phyloP scores from a whole-genome alignment of 2,329 filamentous ascomycete genomes.

The Fusarium irregulare region DNA sequence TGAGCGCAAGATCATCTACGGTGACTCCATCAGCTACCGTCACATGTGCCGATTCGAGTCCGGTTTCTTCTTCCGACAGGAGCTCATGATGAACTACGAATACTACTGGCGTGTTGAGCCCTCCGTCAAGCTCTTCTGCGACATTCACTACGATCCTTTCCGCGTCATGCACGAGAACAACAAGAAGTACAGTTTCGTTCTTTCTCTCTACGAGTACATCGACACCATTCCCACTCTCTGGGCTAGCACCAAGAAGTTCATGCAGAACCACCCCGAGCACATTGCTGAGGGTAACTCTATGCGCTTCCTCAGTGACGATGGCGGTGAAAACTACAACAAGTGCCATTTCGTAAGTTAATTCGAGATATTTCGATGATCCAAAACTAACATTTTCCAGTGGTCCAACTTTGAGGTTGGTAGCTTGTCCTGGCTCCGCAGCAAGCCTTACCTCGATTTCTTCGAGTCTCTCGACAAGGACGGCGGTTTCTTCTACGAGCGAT shows the following conservation, averaged over 20 bases:
- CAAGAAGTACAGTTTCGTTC: slow-evolving; percentile 98
- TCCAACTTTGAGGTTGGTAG: slow-evolving; percentile 99
- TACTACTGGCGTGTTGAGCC: slow-evolving; percentile 99
- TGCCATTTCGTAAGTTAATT: slow-evolving; percentile 85
- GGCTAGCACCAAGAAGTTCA: slow-evolving; percentile 96
- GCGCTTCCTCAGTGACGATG: slow-evolving; percentile 91
- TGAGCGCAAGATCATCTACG: slow-evolving; percentile 96
- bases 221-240: slow-evolving; percentile 97
- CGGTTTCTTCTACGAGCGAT: slow-evolving; percentile 98
- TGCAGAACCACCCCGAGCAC: slow-evolving; percentile 88
- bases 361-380: neutral
- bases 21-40: slow-evolving; percentile 94
- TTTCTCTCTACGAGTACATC: slow-evolving; percentile 95
- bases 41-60: slow-evolving; percentile 99
- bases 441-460: slow-evolving; percentile 92
- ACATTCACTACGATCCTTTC: slow-evolving; percentile 96
- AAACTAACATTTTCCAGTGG: slow-evolving; percentile 71
- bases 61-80: slow-evolving; percentile 98
- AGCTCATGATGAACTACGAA: slow-evolving; percentile 93
- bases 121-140: slow-evolving; percentile 95
- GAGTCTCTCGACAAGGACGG: slow-evolving; percentile 87
- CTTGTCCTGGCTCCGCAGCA: slow-evolving; percentile 90
- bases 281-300: slow-evolving; percentile 86
- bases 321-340: slow-evolving; percentile 91
- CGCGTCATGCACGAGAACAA: slow-evolving; percentile 94